Conservation (phyloP, 2,329 filamentous ascomycete genomes). For the Claviceps digitariae region DNA sequence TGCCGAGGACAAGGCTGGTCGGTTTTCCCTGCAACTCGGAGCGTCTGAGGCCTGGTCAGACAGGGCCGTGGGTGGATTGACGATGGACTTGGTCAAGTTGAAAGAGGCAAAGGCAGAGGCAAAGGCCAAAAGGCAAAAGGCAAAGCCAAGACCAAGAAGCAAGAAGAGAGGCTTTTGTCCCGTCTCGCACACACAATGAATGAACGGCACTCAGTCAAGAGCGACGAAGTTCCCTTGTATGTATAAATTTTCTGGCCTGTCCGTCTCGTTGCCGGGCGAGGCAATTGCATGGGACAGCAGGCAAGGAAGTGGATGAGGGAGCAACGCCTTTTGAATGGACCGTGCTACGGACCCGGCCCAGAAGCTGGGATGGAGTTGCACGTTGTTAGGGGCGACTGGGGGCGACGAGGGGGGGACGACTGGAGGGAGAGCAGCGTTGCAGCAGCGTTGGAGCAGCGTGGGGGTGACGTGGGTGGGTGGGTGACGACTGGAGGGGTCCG, state of each 20-base stretch:
- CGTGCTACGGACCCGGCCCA: conserved; percentile 13
- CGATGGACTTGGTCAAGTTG: not conserved
- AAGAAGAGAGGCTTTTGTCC: not conserved
- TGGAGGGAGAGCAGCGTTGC: not conserved
- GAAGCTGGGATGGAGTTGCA: conserved; percentile 15
- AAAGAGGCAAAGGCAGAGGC: not conserved
- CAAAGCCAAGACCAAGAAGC: not conserved
- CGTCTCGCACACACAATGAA: conserved; percentile 6
- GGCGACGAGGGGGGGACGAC: not conserved
- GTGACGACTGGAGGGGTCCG: too few relatives aligned
- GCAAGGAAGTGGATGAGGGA: conserved; percentile 20
- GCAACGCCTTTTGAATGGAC: conserved; percentile 28
- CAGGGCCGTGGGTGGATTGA: not conserved
- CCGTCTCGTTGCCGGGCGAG: conserved; percentile 10
- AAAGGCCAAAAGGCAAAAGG: not conserved
- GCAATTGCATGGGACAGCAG: conserved; percentile 18
- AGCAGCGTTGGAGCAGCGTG: not conserved
- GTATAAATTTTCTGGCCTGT: conserved; percentile 3
- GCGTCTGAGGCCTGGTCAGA: not conserved
- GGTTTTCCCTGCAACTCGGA: not conserved
- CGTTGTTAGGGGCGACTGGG: conserved; percentile 19
- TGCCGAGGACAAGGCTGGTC: not conserved
- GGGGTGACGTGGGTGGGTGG: too few relatives aligned
- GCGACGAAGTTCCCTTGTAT: conserved; percentile 4
- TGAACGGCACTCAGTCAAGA: conserved; percentile 8